These are phyloP conservation scores for Termitomyces sp. DNA, from an alignment of 768 basidiomycete genomes.

Conservation along the genomic window DNA sequence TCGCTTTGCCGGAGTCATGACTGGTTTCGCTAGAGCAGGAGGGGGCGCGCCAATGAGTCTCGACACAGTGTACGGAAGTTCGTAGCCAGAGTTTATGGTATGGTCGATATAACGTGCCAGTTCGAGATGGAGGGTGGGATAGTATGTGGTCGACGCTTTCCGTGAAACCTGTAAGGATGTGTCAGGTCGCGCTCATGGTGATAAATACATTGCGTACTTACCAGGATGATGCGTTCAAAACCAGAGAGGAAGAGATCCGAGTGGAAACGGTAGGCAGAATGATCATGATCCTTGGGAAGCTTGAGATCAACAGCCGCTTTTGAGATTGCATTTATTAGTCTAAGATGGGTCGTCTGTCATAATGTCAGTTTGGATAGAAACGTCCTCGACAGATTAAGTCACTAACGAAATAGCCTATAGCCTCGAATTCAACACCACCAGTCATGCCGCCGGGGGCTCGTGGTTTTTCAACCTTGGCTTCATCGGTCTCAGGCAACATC, in stretches of 20 bases:
- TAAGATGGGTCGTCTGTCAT: constrained; percentile 80
- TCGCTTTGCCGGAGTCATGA: constrained; percentile 23
- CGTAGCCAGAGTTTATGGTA: constrained; percentile 62
- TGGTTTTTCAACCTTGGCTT: constrained; percentile 82
- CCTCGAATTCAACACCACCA: constrained; percentile 97
- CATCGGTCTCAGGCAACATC: constrained; percentile 81
- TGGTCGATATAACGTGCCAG: constrained; percentile 81
- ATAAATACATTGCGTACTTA: constrained; percentile 33
- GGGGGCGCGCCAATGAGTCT: constrained; percentile 82
- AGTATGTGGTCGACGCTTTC: constrained; percentile 93
- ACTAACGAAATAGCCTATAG: constrained; percentile 90
- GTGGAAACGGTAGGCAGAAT: constrained; percentile 83
- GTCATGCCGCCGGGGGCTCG: constrained; percentile 97
- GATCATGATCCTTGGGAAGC: constrained; percentile 63
- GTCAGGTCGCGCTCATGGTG: too few relatives aligned
- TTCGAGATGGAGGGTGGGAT: constrained; percentile 93
- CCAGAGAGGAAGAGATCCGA: constrained; percentile 87
- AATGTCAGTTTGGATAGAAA: background rate
- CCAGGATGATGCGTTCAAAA: constrained; percentile 85
- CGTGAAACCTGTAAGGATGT: constrained; percentile 68
- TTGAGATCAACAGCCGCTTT: constrained; percentile 62
- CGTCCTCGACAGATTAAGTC: background rate
- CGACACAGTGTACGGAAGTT: constrained; percentile 79
- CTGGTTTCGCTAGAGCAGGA: constrained; percentile 48
- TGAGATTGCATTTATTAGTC: constrained; percentile 79